A percentile compares a stretch with the other conserved stretches of the same genome.
phyloP scores from a whole-genome alignment of 2,329 filamentous ascomycete species.

The Microdochium bolleyi region DNA sequence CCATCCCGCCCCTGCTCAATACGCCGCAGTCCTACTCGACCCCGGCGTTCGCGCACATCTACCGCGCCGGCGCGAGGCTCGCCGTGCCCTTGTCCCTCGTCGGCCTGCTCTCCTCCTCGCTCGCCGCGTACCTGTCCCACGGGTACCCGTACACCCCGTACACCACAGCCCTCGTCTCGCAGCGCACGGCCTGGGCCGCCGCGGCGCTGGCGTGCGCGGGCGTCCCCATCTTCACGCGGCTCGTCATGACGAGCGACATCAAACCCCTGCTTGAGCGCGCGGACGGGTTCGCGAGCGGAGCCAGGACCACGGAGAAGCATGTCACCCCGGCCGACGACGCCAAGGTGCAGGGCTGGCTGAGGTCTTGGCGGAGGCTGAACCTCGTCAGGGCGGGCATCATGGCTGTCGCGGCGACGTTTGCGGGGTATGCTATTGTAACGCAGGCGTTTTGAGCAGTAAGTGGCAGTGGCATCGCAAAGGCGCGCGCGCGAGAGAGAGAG shows the following conservation, averaged over 20 bases:
- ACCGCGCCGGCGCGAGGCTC: neutral
- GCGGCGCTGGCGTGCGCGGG: neutral
- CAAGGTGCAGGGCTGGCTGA: neutral
- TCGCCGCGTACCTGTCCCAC: neutral
- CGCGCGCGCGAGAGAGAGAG: too few relatives aligned
- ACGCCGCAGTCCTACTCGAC: neutral
- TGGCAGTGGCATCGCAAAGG: too few relatives aligned
- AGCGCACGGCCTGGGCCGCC: neutral
- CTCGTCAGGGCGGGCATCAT: neutral
- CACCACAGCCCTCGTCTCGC: neutral
- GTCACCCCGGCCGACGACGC: neutral
- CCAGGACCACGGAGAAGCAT: neutral
- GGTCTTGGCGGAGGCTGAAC: neutral
- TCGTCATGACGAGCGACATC: neutral
- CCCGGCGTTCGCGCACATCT: neutral
- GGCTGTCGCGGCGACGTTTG: neutral
- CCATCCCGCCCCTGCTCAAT: neutral
- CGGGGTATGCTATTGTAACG: neutral
- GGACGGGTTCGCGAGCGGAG: neutral
- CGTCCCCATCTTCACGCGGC: neutral
- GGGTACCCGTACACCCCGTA: neutral
- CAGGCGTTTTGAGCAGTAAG: neutral
- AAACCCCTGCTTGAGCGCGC: neutral
- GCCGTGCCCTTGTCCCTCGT: neutral
- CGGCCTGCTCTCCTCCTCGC: neutral